Base-by-base conservation (phyloP, 2,329 filamentous ascomycete species). In the Dryadomyces quercivorus region DNA sequence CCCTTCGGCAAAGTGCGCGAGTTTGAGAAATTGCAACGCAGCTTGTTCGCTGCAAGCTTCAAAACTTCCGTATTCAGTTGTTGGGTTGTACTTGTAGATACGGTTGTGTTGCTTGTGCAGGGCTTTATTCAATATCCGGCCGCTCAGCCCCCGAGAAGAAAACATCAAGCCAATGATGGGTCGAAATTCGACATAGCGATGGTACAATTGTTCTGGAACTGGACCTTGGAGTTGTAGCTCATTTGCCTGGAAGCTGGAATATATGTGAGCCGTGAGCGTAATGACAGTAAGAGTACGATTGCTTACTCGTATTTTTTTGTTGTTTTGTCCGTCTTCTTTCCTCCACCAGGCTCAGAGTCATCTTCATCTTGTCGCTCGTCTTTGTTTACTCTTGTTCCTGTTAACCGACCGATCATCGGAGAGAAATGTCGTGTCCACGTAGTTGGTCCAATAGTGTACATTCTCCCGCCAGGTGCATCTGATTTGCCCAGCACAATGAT, bases 111-210 rank as follows among this genome's bases (percentile, higher is more conserved):
- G 92, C 64, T 95, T 88, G 67, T 95, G 91, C 7, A 97, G 75
- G 1, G 88, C 88, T 63, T 85, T 85, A 67, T 93, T 89, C 20
- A 96, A 73, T 48, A 96, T 76, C 58, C 81, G 84, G 18, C 92
- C 92, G 50, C 86, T 79, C 4, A 96, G 63, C 52, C 90, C 91
- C 31, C 80, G 80, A 10, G 81, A 80, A 1, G 83, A 85, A 69
- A 95, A 97, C 83, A 96, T 94, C 59, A 83, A 81, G 51, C 87
- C 88, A 54, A 97, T 86, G 63, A 95, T 88, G 26, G 91, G 90
- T 55, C 83, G 86, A 69, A 96, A 96, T 66, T 95, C 91, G 55
- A 96, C 91, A 64, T 86, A 97, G 60, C 90, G 86, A 66, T 96
- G 91, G 67, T 95, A 95, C 38, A 97, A 74, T 58, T 82, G 75